A percentile compares a stretch with the other conserved stretches of the same genome.
These are phyloP conservation scores for Cytospora paraplurivora DNA, from an alignment of 2,329 filamentous ascomycete genomes.

Conservation along the genomic window DNA sequence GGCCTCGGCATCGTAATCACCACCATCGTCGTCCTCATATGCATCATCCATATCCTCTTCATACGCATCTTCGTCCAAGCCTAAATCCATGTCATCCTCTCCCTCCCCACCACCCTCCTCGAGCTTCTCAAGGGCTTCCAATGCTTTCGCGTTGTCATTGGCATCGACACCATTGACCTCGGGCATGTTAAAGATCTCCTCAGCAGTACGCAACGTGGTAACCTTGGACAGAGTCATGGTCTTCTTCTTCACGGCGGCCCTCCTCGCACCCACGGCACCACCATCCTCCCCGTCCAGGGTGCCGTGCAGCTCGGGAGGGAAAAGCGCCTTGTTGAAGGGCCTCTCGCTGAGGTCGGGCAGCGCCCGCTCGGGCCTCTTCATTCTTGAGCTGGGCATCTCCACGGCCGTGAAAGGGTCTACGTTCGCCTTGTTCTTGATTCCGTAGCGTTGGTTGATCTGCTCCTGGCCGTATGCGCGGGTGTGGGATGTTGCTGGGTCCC, in stretches of 20 bases:
- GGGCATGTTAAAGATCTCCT: slow-evolving; percentile 51
- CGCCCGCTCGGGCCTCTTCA: slow-evolving; percentile 52
- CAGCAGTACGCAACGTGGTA: slow-evolving; percentile 51
- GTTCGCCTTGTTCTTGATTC: slow-evolving; percentile 56
- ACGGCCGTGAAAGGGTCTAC: slow-evolving; percentile 61
- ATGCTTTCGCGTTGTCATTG: slow-evolving; percentile 40
- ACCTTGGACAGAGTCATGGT: slow-evolving; percentile 50
- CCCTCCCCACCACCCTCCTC: slow-evolving; percentile 41
- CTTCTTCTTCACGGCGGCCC: slow-evolving; percentile 45
- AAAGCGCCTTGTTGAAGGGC: slow-evolving; percentile 51
- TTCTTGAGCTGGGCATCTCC: slow-evolving; percentile 60
- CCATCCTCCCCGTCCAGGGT: slow-evolving; percentile 54
- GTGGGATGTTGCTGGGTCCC: slow-evolving; percentile 43
- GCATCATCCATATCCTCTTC: slow-evolving; percentile 45
- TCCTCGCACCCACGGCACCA: slow-evolving; percentile 35
- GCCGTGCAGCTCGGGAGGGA: slow-evolving; percentile 57
- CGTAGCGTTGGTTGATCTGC: slow-evolving; percentile 61
- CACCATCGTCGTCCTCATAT: slow-evolving; percentile 61
- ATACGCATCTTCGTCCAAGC: slow-evolving; percentile 51
- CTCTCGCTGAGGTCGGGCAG: slow-evolving; percentile 56
- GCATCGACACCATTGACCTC: slow-evolving; percentile 35
- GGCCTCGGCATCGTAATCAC: slow-evolving; percentile 62
- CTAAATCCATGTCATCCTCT: slow-evolving; percentile 41
- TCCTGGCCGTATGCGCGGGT: slow-evolving; percentile 54
- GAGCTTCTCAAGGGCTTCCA: slow-evolving; percentile 49